These are phyloP conservation scores for Aspergillus tubingensis DNA, from an alignment of 2,329 filamentous ascomycete genomes.

Conservation along the genomic window DNA sequence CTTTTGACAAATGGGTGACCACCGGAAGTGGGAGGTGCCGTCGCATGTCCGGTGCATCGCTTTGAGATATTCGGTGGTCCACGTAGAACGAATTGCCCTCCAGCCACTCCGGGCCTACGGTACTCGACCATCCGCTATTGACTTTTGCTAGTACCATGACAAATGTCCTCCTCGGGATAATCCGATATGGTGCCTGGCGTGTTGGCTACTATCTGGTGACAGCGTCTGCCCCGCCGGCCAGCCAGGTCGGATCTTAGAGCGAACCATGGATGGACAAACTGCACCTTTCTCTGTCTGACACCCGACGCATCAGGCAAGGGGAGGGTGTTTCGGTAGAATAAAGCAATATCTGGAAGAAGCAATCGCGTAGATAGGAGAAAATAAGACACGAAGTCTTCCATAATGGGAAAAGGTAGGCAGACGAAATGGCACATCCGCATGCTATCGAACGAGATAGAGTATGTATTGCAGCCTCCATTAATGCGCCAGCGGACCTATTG, in stretches of 20 bases:
- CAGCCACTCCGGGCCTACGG: not conserved
- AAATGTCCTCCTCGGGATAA: not conserved
- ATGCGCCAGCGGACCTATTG: not conserved
- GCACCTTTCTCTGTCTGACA: constrained; percentile 15
- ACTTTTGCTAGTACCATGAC: not conserved
- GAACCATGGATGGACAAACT: not conserved
- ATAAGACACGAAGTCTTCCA: not conserved
- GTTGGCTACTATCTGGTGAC: constrained; percentile 2
- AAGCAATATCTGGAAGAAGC: not conserved
- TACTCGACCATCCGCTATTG: not conserved
- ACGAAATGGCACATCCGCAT: not conserved
- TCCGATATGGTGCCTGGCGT: constrained; percentile 2
- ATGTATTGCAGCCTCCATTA: not conserved
- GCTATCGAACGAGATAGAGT: constrained; percentile 3
- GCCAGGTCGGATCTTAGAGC: not conserved
- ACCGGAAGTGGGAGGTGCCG: not conserved
- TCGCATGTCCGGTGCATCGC: constrained; percentile 3
- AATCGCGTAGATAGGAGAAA: constrained; percentile 5
- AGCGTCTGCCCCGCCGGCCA: not conserved
- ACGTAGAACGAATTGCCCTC: not conserved
- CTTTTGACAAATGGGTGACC: not conserved
- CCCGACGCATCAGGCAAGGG: constrained; percentile 20
- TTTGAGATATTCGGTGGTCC: not conserved
- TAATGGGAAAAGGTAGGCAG: not conserved
- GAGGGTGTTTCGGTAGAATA: not conserved